Percentiles rank a stretch among this genome's conserved stretches.
These are phyloP conservation scores for Candida xyloterini DNA, from an alignment of 805 yeast genomes.

Conservation along the genomic window DNA sequence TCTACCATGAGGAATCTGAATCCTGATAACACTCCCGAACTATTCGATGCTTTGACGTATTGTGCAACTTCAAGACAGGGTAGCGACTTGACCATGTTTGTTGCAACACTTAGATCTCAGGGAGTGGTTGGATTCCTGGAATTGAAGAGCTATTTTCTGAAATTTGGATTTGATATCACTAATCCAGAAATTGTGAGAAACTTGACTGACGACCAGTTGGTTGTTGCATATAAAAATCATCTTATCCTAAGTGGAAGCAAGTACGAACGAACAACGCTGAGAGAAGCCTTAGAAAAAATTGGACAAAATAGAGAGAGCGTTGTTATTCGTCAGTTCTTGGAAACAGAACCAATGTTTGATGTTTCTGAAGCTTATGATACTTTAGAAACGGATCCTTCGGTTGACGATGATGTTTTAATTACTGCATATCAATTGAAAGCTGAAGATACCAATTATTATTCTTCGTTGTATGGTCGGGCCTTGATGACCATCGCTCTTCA, in stretches of 20 bases:
- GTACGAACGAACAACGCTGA: slow-evolving; percentile 29
- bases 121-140: slow-evolving; percentile 54
- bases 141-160: slow-evolving; percentile 26
- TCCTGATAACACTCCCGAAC: slow-evolving; percentile 43
- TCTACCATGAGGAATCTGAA: slow-evolving; percentile 41
- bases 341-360: slow-evolving; percentile 46
- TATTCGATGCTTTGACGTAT: slow-evolving; percentile 54
- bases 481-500: slow-evolving; percentile 58
- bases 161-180: slow-evolving; percentile 29
- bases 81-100: slow-evolving; percentile 42
- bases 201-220: slow-evolving; percentile 28
- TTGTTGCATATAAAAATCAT: slow-evolving; percentile 27
- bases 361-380: slow-evolving; percentile 47
- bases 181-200: slow-evolving; percentile 19
- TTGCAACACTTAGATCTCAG: slow-evolving; percentile 46
- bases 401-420: slow-evolving; percentile 67
- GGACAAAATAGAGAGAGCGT: slow-evolving; percentile 39
- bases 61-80: slow-evolving; percentile 49
- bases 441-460: slow-evolving; percentile 48
- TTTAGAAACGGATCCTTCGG: slow-evolving; percentile 48
- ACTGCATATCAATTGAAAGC: slow-evolving; percentile 70
- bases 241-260: slow-evolving; percentile 22
- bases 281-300: slow-evolving; percentile 39
- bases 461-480: slow-evolving; percentile 48
- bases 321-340: slow-evolving; percentile 36